Evolutionary conservation across 129 eudicot species (phyloP).

Genomic region (Helianthus tuberosus): DNA sequence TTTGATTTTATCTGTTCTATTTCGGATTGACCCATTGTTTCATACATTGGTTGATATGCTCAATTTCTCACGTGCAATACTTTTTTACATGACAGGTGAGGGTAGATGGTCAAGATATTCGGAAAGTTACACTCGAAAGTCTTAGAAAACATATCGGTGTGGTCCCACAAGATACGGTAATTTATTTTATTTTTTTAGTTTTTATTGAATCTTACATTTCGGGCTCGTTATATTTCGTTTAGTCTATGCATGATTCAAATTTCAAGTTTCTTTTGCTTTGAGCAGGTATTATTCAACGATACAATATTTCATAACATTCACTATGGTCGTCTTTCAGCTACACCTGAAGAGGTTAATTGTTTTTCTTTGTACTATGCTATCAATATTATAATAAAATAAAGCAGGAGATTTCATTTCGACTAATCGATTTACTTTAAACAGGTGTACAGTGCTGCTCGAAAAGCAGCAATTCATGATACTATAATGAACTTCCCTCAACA

Average conservation of each 20-base stretch:
- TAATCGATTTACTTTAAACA: constrained; percentile 18
- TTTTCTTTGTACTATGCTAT: background rate
- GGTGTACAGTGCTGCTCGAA: constrained; percentile 91
- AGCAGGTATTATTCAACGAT: constrained; percentile 93
- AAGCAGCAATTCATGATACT: constrained; percentile 93
- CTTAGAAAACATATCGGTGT: constrained; percentile 87
- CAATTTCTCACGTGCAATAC: constrained; percentile 12
- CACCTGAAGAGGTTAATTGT: constrained; percentile 74
- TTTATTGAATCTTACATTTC: background rate
- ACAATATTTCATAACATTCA: constrained; percentile 95
- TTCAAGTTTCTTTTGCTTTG: constrained; percentile 26
- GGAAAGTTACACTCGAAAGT: constrained; percentile 76
- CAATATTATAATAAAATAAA: background rate
- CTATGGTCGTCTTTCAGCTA: constrained; percentile 89
- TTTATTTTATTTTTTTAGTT: constrained; percentile 11
- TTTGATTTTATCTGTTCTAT: background rate
- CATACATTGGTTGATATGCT: background rate
- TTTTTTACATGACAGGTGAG: constrained; percentile 54
- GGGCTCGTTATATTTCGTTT: constrained; percentile 5
- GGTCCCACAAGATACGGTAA: constrained; percentile 97
- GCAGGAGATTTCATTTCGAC: constrained; percentile 15
- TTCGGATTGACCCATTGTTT: background rate
- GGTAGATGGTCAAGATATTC: constrained; percentile 89
- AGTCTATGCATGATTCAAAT: constrained; percentile 12
- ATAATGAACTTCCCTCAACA: constrained; percentile 90